Evolutionary conservation across 306 rosid genomes (phyloP), one percentile per base, ranked within the genome.

Genomic region (Cucumis hystrix): DNA sequence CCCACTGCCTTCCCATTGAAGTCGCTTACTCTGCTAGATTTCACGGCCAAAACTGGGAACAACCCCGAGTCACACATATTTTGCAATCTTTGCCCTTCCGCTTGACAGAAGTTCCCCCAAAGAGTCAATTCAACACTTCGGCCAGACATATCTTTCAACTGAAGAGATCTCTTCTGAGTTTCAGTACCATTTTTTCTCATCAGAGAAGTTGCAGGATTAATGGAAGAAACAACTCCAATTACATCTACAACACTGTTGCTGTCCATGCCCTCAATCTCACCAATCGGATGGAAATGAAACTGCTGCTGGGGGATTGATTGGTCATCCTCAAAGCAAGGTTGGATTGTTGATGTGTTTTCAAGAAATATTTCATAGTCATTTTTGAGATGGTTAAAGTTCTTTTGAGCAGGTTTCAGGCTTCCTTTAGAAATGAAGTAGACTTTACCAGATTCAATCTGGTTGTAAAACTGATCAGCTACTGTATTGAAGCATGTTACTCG

Each of bases 1-100:
- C 97, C 97, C 74, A 92, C 78, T 12, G 88, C 85, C 83, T 92
- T 95, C 79, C 99, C 96, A 49, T 89, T 92, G 80, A 92, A 95
- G 52, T 92, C 97, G 43, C 80, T 86, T n/a, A 95, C 88, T 85
- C 91, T 86, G 58, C 83, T 92, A 72, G 93, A 81, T 89, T 92
- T 95, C 77, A 87, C 87, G 76, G 85, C 96, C 83, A 95, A 79
- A 83, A 95, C 86, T 37, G 97, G 97, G 76, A 87, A 90, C 30
- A 49, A 56, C 79, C 97, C 99, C 14, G 88, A 82, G 82, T 92
- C 97, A 39, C 93, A 92, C 68, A 88, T 85, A 78, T n/a, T 84
- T 77, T 95, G 97, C 81, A 95, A 83, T 54, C 79, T 81, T 79
- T 90, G 92, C 59, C 97, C 97, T 83, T 90, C 97, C 43, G 80